These are phyloP conservation scores for Rossbeevera mucosa DNA, from an alignment of 768 basidiomycete genomes.

Conservation along the genomic window DNA sequence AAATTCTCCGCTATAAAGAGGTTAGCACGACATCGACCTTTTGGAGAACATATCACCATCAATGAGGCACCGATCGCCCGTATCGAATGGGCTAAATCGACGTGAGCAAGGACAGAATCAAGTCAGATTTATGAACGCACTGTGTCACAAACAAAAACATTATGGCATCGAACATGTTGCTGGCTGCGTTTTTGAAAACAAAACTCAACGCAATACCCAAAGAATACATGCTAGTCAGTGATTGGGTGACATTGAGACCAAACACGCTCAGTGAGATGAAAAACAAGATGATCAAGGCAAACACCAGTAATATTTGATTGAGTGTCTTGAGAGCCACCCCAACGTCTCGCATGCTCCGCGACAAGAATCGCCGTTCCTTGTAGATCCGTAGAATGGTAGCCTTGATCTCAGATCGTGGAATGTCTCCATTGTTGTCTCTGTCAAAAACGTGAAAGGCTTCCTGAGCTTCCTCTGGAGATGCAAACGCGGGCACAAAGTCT, in stretches of 20 bases:
- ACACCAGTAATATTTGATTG: slow-evolving; percentile 56
- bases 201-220: slow-evolving; percentile 72
- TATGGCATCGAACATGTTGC: slow-evolving; percentile 71
- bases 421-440: slow-evolving; percentile 71
- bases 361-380: slow-evolving; percentile 73
- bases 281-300: slow-evolving; percentile 61
- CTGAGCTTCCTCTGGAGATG: slow-evolving; percentile 50
- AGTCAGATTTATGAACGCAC: slow-evolving; percentile 39
- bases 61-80: slow-evolving; percentile 78
- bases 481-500: slow-evolving; percentile 70
- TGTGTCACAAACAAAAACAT: slow-evolving; percentile 83
- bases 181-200: slow-evolving; percentile 72
- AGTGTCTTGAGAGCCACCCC: slow-evolving; percentile 61
- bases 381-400: slow-evolving; percentile 62
- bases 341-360: slow-evolving; percentile 74
- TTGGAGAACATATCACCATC: slow-evolving; percentile 39
- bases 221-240: slow-evolving; percentile 69
- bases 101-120: slow-evolving; percentile 4
- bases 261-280: slow-evolving; percentile 74
- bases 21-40: slow-evolving; percentile 6
- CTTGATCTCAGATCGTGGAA: slow-evolving; percentile 74
- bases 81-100: slow-evolving; percentile 61
- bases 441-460: slow-evolving; percentile 75
- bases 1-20: slow-evolving; percentile 54
- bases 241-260: slow-evolving; percentile 58